Evolutionary conservation across 2,329 filamentous ascomycete species (phyloP).

Genomic region (Aspergillus pseudoglaucus): DNA sequence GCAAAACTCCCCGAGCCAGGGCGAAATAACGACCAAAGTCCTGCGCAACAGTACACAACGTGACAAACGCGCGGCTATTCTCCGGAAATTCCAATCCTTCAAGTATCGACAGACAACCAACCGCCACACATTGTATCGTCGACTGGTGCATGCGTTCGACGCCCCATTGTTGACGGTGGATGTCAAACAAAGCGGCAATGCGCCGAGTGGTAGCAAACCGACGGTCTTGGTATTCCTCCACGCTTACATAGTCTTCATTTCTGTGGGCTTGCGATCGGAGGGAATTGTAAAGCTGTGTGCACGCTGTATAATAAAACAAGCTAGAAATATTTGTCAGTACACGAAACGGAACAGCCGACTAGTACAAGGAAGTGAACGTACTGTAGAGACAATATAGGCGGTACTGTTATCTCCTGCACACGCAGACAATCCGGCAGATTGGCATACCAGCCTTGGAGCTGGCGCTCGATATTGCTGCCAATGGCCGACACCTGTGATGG

Average conservation of each 20-base stretch:
- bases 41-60: conserved; percentile 18
- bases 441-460: conserved; percentile 19
- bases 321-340: not conserved
- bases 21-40: conserved; percentile 20
- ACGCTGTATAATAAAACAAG: conserved; percentile 21
- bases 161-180: conserved; percentile 23
- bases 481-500: conserved; percentile 6
- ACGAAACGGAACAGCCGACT: not conserved
- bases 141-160: conserved; percentile 20
- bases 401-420: conserved; percentile 12
- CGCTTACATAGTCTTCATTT: not conserved
- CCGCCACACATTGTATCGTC: conserved; percentile 21
- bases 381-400: conserved; percentile 22
- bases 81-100: conserved; percentile 16
- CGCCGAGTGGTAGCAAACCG: conserved; percentile 11
- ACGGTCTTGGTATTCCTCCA: not conserved
- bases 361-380: conserved; percentile 9
- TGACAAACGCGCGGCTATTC: conserved; percentile 20
- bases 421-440: conserved; percentile 20
- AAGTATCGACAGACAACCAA: conserved; percentile 21
- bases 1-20: conserved; percentile 20
- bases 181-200: conserved; percentile 17
- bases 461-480: conserved; percentile 13
- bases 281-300: conserved; percentile 23
- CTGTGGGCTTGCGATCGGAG: conserved; percentile 5